Conservation (phyloP, 2,329 filamentous ascomycete genomes). For the Daldinia sp. region DNA sequence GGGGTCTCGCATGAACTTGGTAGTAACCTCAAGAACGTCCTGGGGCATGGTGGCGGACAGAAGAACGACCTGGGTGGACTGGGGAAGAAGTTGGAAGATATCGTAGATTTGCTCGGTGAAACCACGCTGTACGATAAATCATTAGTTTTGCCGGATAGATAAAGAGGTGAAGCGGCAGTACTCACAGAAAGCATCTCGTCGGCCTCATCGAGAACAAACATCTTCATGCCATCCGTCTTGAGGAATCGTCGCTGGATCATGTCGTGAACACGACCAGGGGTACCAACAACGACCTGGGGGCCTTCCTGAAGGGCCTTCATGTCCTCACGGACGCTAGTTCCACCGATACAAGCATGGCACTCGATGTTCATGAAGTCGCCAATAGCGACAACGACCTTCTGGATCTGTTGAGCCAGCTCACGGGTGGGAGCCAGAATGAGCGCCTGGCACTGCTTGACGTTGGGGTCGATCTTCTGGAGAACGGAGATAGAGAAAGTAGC, state of each 20-base stretch:
- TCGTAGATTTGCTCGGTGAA: constrained; percentile 99
- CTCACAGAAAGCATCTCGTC: constrained; percentile 96
- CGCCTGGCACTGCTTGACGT: constrained; percentile 96
- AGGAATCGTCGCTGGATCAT: constrained; percentile 99
- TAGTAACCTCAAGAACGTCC: constrained; percentile 98
- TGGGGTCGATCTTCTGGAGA: constrained; percentile 97
- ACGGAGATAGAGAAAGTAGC: constrained; percentile 99
- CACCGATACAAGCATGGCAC: constrained; percentile 99
- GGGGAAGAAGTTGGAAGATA: constrained; percentile 98
- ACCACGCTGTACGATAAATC: constrained; percentile 71
- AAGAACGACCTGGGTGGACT: constrained; percentile 97
- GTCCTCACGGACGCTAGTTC: constrained; percentile 97
- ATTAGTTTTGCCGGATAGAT: constrained; percentile 46
- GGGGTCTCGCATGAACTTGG: constrained; percentile 99
- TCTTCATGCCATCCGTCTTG: constrained; percentile 98
- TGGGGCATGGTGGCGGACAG: constrained; percentile 98
- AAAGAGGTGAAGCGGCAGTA: constrained; percentile 37
- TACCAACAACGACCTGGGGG: constrained; percentile 96
- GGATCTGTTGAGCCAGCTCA: constrained; percentile 98
- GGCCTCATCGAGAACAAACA: constrained; percentile 99
- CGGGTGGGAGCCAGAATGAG: constrained; percentile 97
- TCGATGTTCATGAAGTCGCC: constrained; percentile 99
- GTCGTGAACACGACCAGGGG: constrained; percentile 97
- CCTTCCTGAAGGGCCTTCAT: constrained; percentile 98
- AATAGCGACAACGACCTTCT: constrained; percentile 98